Conservation (phyloP, 139 green algal genomes). For the Volvox africanus region DNA sequence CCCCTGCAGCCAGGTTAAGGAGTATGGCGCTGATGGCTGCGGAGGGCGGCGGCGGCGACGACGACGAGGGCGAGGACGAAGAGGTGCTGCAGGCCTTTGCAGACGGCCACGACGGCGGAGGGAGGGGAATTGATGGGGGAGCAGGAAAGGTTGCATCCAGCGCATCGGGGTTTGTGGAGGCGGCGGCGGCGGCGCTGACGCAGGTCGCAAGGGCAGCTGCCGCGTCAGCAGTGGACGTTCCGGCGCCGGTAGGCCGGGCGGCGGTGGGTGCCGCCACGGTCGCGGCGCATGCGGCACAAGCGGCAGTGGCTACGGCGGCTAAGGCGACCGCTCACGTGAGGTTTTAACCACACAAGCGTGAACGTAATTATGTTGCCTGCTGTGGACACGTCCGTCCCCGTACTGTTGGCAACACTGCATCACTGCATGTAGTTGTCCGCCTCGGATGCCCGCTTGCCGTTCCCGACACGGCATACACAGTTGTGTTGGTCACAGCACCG, state of each 20-base stretch:
- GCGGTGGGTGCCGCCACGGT: not conserved
- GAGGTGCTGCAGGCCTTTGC: not conserved
- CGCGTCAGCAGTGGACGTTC: not conserved
- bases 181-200: not conserved
- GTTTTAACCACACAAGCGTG: no score
- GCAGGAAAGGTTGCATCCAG: no score
- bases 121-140: no score
- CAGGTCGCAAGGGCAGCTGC: not conserved
- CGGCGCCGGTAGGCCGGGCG: not conserved
- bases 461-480: no score
- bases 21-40: not conserved
- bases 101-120: not conserved
- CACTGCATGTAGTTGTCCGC: no score
- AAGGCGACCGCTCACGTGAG: not conserved
- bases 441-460: no score
- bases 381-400: no score
- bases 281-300: not conserved
- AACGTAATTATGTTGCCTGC: no score
- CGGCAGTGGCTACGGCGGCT: not conserved
- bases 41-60: constrained; percentile 20
- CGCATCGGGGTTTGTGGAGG: not conserved
- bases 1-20: not conserved
- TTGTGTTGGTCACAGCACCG: no score
- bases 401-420: no score
- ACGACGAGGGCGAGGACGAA: not conserved